Percentiles rank a stretch among this genome's conserved stretches.
phyloP scores from a whole-genome alignment of 352 stramenopile species.

The Globisporangium solare region DNA sequence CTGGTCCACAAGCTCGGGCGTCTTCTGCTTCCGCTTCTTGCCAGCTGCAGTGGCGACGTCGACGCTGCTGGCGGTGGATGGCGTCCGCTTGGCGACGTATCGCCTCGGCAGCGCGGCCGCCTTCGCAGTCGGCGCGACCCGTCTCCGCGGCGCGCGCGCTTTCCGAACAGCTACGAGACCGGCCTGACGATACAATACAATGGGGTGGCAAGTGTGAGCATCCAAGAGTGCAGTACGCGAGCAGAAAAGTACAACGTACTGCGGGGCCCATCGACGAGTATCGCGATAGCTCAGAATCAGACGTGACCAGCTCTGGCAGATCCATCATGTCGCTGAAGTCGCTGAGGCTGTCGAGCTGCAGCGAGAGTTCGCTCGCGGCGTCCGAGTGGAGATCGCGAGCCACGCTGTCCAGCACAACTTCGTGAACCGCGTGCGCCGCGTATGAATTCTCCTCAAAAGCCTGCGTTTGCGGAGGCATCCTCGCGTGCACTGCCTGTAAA shows the following conservation, averaged over 20 bases:
- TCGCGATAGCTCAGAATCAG: slow-evolving; percentile 19
- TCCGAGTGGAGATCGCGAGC: slow-evolving; percentile 25
- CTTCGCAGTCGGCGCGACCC: neutral
- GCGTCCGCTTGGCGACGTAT: too few relatives aligned
- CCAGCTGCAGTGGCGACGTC: neutral
- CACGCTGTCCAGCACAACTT: slow-evolving; percentile 1
- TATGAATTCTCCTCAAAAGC: neutral
- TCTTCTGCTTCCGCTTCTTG: slow-evolving; percentile 30
- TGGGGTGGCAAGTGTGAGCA: neutral
- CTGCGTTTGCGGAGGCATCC: neutral
- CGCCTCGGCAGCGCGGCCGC: too few relatives aligned
- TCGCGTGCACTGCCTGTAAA: neutral
- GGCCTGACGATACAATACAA: neutral
- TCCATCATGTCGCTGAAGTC: slow-evolving; percentile 58
- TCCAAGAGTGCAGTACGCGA: neutral
- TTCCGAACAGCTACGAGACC: slow-evolving; percentile 10
- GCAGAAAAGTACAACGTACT: slow-evolving; percentile 1
- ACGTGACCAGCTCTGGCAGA: slow-evolving; percentile 46
- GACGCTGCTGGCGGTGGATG: too few relatives aligned
- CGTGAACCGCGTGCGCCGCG: neutral
- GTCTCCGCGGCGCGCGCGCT: slow-evolving; percentile 8
- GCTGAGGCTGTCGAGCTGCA: slow-evolving; percentile 44
- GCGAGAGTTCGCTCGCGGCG: slow-evolving; percentile 20
- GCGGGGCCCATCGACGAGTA: neutral
- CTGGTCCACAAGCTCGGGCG: slow-evolving; percentile 23